Conservation (phyloP, 306 rosid genomes). For the Luffa acutangula region DNA sequence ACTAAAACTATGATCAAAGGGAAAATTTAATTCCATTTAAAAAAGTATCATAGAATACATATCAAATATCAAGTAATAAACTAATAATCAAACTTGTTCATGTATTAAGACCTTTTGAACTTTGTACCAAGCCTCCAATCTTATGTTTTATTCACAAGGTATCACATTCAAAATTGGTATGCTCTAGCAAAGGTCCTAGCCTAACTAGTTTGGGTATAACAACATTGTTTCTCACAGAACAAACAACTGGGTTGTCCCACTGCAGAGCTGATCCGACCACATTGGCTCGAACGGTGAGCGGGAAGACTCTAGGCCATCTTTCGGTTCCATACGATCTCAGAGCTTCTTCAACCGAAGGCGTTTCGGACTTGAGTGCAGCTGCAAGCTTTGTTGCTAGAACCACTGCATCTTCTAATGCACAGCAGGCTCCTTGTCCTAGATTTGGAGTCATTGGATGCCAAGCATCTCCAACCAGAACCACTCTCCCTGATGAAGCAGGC, state of each 20-base stretch:
- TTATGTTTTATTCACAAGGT: constrained; percentile 17
- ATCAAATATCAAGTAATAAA: not conserved
- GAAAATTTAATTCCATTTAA: not conserved
- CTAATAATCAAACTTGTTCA: not conserved
- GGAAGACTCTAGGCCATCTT: constrained; percentile 72
- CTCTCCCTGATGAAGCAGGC: constrained; percentile 48
- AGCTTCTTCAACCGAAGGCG: constrained; percentile 41
- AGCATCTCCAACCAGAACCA: constrained; percentile 79
- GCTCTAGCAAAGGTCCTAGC: constrained; percentile 66
- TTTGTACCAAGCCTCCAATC: not conserved
- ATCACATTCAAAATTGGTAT: constrained; percentile 57
- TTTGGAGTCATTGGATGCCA: constrained; percentile 99
- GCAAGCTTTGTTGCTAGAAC: constrained; percentile 61
- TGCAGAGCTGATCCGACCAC: constrained; percentile 62
- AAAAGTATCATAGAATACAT: not conserved
- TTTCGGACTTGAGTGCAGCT: constrained; percentile 36
- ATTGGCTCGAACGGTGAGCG: constrained; percentile 65
- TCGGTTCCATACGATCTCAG: constrained; percentile 48
- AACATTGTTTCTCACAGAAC: constrained; percentile 58
- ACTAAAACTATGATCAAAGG: not conserved
- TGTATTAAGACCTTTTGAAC: not conserved
- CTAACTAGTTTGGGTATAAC: constrained; percentile 62
- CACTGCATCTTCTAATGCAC: constrained; percentile 85
- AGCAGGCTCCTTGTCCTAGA: constrained; percentile 93
- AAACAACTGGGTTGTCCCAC: constrained; percentile 64